Conservation (phyloP, 352 stramenopile species). For the Phytophthora pseudosyringae region DNA sequence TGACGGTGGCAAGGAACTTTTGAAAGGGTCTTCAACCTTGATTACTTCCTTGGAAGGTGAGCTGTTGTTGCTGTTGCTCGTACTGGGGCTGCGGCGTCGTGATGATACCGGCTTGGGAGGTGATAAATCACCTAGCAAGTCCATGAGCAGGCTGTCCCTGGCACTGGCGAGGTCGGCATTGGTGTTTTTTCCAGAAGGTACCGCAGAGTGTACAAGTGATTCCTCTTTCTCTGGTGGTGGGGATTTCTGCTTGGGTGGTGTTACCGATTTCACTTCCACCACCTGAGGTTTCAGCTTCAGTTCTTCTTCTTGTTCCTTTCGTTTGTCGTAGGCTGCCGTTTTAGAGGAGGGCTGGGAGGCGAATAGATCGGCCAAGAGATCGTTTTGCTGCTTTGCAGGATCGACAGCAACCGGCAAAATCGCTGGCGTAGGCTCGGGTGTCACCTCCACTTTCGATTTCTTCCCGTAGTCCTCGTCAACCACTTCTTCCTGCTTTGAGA, state of each 20-base stretch:
- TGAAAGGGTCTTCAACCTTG: constrained; percentile 17
- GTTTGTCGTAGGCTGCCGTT: neutral
- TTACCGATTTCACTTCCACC: constrained; percentile 4
- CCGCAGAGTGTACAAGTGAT: neutral
- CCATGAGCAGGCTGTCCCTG: constrained; percentile 60
- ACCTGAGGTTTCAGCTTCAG: neutral
- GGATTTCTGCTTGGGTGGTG: constrained; percentile 7
- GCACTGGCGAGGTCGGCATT: constrained; percentile 39
- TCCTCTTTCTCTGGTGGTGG: constrained; percentile 4
- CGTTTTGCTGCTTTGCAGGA: constrained; percentile 26
- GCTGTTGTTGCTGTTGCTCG: constrained; percentile 14
- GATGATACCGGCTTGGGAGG: constrained; percentile 30
- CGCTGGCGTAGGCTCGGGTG: neutral
- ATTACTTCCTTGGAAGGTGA: constrained; percentile 34
- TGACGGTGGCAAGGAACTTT: constrained; percentile 15
- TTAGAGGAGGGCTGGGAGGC: constrained; percentile 13
- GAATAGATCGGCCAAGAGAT: constrained; percentile 42
- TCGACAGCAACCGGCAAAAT: constrained; percentile 7
- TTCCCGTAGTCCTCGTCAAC: neutral
- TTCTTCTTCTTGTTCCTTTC: constrained; percentile 5
- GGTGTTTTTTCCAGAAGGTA: neutral
- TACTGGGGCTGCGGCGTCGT: constrained; percentile 11
- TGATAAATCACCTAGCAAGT: constrained; percentile 50
- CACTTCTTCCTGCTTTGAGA: constrained; percentile 11
- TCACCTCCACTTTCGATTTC: constrained; percentile 8